phyloP scores from a whole-genome alignment of 345 rosid genomes.

The Acer saccharum region DNA sequence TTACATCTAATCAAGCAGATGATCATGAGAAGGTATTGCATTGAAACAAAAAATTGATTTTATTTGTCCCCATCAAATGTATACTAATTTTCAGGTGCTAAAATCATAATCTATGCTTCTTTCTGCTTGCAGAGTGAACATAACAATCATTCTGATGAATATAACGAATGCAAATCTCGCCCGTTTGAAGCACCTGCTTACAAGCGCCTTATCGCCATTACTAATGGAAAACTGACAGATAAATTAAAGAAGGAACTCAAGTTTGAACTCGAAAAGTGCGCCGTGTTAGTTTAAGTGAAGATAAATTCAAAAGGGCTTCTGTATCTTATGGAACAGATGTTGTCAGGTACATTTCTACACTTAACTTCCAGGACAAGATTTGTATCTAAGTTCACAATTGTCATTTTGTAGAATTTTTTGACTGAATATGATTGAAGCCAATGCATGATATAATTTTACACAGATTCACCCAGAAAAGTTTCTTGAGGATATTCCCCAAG shows the following conservation, averaged over 20 bases:
- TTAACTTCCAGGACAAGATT: neutral
- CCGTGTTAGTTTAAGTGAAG: slow-evolving; percentile 71
- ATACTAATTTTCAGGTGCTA: neutral
- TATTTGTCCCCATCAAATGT: neutral
- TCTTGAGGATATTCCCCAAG: slow-evolving; percentile 75
- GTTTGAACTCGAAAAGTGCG: slow-evolving; percentile 49
- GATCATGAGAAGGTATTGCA: slow-evolving; percentile 40
- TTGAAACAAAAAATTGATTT: neutral
- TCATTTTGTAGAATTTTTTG: neutral
- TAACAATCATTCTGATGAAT: slow-evolving; percentile 26
- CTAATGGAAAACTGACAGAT: slow-evolving; percentile 60
- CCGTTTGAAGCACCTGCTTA: slow-evolving; percentile 38
- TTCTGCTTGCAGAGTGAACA: slow-evolving; percentile 36
- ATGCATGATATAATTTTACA: slow-evolving; percentile 14
- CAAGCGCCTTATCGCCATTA: slow-evolving; percentile 57
- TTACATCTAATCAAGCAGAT: slow-evolving; percentile 38
- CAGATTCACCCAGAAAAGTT: slow-evolving; percentile 74
- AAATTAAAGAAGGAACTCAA: slow-evolving; percentile 46
- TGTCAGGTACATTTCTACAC: slow-evolving; percentile 43
- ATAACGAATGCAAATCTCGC: slow-evolving; percentile 33
- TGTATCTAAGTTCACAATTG: neutral
- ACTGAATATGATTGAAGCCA: neutral
- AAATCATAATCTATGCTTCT: neutral
- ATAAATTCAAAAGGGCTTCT: slow-evolving; percentile 57
- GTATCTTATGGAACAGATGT: slow-evolving; percentile 53